A percentile compares a stretch with the other conserved stretches of the same genome.
These are phyloP conservation scores for Chenopodium album DNA, from an alignment of 148 eudicot genomes.

Conservation along the genomic window DNA sequence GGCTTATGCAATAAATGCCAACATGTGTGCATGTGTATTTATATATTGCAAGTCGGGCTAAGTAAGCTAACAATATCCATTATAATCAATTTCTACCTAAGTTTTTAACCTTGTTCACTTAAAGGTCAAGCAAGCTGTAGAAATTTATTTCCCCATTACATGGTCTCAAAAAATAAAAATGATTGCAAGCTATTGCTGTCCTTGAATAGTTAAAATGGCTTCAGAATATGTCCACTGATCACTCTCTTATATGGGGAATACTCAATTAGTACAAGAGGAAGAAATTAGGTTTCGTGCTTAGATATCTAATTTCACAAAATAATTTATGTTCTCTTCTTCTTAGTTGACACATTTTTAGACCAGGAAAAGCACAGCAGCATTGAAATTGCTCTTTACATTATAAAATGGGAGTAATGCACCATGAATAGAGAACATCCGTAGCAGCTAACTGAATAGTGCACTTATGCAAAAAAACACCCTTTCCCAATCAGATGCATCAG, in stretches of 20 bases:
- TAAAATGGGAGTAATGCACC: neutral
- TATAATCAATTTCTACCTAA: too few relatives aligned
- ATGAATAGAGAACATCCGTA: neutral
- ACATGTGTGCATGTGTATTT: neutral
- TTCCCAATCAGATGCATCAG: neutral
- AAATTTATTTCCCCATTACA: neutral
- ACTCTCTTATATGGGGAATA: neutral
- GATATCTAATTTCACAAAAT: neutral
- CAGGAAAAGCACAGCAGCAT: neutral
- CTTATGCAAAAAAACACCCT: neutral
- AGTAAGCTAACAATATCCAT: too few relatives aligned
- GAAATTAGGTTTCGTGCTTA: neutral
- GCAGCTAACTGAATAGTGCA: neutral
- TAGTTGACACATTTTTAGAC: neutral
- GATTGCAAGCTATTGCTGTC: neutral
- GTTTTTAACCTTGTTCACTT: neutral
- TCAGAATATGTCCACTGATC: constrained; percentile 1
- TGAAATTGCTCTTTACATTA: neutral
- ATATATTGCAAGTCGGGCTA: too few relatives aligned
- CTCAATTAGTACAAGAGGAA: neutral
- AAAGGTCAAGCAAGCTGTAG: neutral
- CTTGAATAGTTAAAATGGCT: neutral
- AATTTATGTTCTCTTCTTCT: neutral
- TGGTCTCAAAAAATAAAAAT: neutral
- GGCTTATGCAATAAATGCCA: neutral